Conservation (phyloP, 2,329 filamentous ascomycete species). For the Fusarium liriodendri region DNA sequence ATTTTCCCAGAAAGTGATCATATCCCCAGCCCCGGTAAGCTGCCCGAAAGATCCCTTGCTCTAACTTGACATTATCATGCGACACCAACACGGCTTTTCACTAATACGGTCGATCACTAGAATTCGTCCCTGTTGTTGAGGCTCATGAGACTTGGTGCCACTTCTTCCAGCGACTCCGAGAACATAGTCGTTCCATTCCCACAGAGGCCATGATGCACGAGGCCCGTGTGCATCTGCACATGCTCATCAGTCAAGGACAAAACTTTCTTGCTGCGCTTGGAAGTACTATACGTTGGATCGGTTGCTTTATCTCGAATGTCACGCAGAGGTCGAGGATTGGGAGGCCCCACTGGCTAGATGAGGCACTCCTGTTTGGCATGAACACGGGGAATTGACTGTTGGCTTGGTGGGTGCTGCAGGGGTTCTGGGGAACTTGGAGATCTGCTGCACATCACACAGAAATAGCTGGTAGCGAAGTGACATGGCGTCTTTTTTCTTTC, state of each 20-base stretch:
- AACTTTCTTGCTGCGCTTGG: background rate
- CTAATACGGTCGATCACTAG: background rate
- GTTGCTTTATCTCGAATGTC: background rate
- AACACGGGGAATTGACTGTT: background rate
- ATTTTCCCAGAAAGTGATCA: background rate
- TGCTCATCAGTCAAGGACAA: background rate
- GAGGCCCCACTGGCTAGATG: background rate
- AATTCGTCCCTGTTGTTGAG: background rate
- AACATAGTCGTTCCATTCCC: background rate
- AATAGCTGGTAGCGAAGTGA: background rate
- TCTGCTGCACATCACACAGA: background rate
- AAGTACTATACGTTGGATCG: background rate
- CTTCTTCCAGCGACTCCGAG: background rate
- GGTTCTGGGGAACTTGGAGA: accelerated
- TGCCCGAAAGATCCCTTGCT: background rate
- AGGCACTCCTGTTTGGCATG: background rate
- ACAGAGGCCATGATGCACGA: background rate
- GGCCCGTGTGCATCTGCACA: background rate
- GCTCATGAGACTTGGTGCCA: background rate
- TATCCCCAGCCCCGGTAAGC: background rate
- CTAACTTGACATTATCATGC: background rate
- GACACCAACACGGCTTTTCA: background rate
- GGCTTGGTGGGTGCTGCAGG: background rate
- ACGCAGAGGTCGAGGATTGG: background rate
- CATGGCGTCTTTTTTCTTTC: background rate